These are phyloP conservation scores for Cerrena zonata DNA, from an alignment of 1,284 basidiomycete species.

Conservation along the genomic window DNA sequence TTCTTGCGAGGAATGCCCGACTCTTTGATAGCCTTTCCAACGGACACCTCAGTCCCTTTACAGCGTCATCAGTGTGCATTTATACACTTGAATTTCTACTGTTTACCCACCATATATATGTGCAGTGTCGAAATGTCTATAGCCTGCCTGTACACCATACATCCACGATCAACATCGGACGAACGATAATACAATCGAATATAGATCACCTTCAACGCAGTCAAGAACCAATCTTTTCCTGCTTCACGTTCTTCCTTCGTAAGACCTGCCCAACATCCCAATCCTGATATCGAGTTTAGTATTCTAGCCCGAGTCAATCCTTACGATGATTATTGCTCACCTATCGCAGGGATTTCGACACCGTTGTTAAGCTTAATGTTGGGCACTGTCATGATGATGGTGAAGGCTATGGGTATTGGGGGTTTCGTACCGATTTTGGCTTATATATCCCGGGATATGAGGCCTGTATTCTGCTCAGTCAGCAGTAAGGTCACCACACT, in stretches of 20 bases:
- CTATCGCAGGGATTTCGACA: conserved; percentile 2
- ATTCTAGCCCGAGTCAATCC: neutral
- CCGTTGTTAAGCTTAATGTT: conserved; percentile 4
- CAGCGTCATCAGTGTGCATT: too few species aligned
- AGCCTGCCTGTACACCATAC: conserved; percentile 5
- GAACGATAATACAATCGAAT: neutral
- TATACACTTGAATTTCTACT: too few species aligned
- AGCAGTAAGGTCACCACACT: too few species aligned
- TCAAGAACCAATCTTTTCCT: neutral
- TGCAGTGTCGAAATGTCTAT: conserved; percentile 7
- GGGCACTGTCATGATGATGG: neutral
- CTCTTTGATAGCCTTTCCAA: conserved; percentile 39
- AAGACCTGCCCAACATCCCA: neutral
- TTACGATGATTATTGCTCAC: neutral
- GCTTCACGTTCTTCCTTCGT: neutral
- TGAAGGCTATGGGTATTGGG: too few species aligned
- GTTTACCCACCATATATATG: neutral
- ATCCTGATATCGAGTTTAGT: neutral
- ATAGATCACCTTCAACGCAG: neutral
- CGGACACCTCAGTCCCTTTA: conserved; percentile 21
- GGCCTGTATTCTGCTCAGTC: too few species aligned
- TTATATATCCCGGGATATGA: too few species aligned
- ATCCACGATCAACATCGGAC: neutral
- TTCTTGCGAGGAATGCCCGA: conserved; percentile 37
- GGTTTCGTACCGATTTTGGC: too few species aligned